phyloP scores from a whole-genome alignment of 1,284 basidiomycete genomes.

The Ustilago hordei region DNA sequence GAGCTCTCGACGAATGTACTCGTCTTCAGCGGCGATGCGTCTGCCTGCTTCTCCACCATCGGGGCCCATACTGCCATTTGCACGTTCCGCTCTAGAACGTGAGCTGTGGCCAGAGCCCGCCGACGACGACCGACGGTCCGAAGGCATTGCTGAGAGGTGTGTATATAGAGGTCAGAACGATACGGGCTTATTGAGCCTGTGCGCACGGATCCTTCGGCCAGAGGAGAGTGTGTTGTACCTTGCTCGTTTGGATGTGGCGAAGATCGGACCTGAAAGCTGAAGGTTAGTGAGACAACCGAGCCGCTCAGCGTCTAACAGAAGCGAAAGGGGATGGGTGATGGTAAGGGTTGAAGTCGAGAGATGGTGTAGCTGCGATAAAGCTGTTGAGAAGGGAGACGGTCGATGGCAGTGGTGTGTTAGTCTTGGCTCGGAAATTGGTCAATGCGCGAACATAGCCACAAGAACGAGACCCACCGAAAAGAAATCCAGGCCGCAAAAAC shows the following conservation, averaged over 20 bases:
- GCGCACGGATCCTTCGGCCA: slow-evolving; percentile 2
- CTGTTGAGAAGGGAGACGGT: background rate
- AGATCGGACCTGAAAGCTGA: background rate
- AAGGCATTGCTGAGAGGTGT: slow-evolving; percentile 34
- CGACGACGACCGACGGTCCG: slow-evolving; percentile 50
- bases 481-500: slow-evolving; percentile 13
- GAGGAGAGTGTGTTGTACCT: background rate
- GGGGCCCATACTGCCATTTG: slow-evolving; percentile 50
- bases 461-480: background rate
- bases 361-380: background rate
- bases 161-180: background rate
- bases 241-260: background rate
- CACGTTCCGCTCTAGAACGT: slow-evolving; percentile 40
- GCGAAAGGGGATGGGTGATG: background rate
- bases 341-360: background rate
- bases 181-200: no score
- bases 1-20: slow-evolving; percentile 57
- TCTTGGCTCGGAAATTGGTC: slow-evolving; percentile 13
- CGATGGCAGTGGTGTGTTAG: slow-evolving; percentile 5
- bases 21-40: slow-evolving; percentile 59
- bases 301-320: background rate
- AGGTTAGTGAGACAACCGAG: background rate
- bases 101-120: slow-evolving; percentile 55
- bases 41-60: slow-evolving; percentile 60
- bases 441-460: slow-evolving; percentile 27